Evolutionary conservation across 78 protist species (phyloP), one percentile per base, ranked within the genome.

Genomic region (Cyanophora paradoxa): DNA sequence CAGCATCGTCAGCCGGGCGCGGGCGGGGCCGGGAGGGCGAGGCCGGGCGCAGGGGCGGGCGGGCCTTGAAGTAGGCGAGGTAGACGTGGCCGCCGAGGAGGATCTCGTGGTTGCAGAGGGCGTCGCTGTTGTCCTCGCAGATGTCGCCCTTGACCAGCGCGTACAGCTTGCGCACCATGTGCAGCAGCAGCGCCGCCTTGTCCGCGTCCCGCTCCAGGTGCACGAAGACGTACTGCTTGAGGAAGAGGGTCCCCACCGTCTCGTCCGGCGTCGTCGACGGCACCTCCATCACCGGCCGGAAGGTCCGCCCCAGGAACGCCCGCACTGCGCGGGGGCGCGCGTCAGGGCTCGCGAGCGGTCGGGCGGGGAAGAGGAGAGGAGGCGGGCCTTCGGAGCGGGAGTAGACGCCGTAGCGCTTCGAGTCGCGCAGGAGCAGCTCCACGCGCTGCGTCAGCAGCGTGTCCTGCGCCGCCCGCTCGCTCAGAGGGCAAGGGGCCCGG

Each of bases 101-200:
- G 52, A 44, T 13, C 39, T 61, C 39, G 40, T 94, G 97, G 67
- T 74, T 46, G 74, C 40, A 46, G 17, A 89, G 74, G 16, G 90
- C 26, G 77, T 95, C 98, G n/a, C 74, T 37, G 66, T 83, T 84
- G 70, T 95, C 96, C 1, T 69, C 64, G 26, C 28, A 16, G 20
- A 48, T 31, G 26, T 86, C 61, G 33, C 96, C 77, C 19, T 71
- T n/a, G 20, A 81, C 90, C 14, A 86, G 67, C 19, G 79, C 37
- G 82, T 79, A 89, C 50, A 93, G 78, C 79, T 87, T 86, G 48
- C 79, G 92, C 65, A 91, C 44, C 91, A 87, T 81, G n/a, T 66
- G 28, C 72, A 93, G 24, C 37, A 89, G 72, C 33, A 90, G 62
- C 52, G 90, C 63, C 76, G 44, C 89, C 85, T 96, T 96, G 69